phyloP scores from a whole-genome alignment of 306 rosid species.

The Corylus americana region DNA sequence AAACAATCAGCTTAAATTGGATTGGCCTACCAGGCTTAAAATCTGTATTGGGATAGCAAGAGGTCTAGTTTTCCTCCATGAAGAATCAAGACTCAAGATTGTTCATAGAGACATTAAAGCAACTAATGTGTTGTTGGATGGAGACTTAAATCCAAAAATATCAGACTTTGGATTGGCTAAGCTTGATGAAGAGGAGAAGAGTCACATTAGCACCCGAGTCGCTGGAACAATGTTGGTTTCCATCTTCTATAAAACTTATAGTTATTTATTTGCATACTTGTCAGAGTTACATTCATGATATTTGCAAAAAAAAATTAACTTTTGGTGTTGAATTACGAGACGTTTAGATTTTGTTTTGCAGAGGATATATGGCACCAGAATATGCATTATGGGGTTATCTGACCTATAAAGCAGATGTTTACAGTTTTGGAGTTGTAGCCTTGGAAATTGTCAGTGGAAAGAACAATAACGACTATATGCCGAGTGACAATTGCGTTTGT shows the following conservation, averaged over 20 bases:
- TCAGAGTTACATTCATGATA: background rate
- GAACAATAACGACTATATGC: constrained; percentile 54
- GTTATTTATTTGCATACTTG: background rate
- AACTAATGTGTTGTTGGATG: constrained; percentile 71
- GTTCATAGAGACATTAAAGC: constrained; percentile 83
- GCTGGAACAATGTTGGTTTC: constrained; percentile 77
- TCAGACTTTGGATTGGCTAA: constrained; percentile 82
- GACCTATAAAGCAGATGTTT: constrained; percentile 70
- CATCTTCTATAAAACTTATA: background rate
- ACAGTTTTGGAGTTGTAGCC: constrained; percentile 73
- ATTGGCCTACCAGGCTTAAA: constrained; percentile 65
- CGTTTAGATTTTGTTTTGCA: constrained; percentile 27
- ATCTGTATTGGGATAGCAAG: constrained; percentile 75
- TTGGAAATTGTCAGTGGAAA: constrained; percentile 65
- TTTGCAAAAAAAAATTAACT: background rate
- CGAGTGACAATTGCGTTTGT: constrained; percentile 51
- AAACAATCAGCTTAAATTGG: constrained; percentile 34
- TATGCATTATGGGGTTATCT: constrained; percentile 76
- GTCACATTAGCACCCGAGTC: constrained; percentile 68
- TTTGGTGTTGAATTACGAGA: constrained; percentile 2
- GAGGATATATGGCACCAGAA: constrained; percentile 84
- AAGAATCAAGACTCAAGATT: constrained; percentile 66
- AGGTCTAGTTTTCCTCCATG: constrained; percentile 77
- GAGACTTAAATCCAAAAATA: constrained; percentile 65
- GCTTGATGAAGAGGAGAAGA: constrained; percentile 66